Conservation (phyloP, 768 basidiomycete species). For the Boletellus ananas region DNA sequence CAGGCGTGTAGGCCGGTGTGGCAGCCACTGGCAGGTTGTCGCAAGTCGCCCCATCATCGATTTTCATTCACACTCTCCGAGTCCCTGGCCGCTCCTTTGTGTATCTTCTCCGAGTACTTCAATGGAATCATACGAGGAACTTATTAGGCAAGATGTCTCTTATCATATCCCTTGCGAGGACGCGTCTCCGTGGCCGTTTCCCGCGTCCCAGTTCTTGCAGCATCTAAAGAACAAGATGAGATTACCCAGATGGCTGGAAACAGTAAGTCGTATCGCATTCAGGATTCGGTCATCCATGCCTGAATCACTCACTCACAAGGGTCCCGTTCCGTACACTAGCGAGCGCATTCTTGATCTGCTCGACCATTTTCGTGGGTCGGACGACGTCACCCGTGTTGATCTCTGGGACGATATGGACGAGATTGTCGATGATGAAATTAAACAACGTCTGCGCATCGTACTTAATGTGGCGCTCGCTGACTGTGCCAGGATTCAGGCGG, state of each 20-base stretch:
- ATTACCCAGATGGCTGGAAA: conserved; percentile 1
- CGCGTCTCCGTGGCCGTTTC: background rate
- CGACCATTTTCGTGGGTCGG: background rate
- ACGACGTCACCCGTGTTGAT: background rate
- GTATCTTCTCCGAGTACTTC: background rate
- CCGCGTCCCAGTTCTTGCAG: background rate
- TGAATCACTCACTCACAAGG: background rate
- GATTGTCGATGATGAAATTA: background rate
- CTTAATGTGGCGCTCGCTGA: conserved; percentile 1
- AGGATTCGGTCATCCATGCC: too few relatives aligned
- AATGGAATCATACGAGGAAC: background rate
- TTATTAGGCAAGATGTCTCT: background rate
- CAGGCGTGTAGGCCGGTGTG: too few relatives aligned
- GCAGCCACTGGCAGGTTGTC: too few relatives aligned
- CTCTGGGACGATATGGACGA: background rate
- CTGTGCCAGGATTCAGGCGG: conserved; percentile 5
- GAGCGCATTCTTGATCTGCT: background rate
- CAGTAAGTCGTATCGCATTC: background rate
- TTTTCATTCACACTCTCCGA: too few relatives aligned
- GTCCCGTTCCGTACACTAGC: background rate
- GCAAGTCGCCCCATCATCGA: too few relatives aligned
- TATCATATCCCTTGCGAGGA: background rate
- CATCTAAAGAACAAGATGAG: background rate
- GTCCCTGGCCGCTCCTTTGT: too few relatives aligned
- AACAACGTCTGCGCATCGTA: background rate